These are phyloP conservation scores for Claviceps sorghi DNA, from an alignment of 2,329 filamentous ascomycete species.

Conservation along the genomic window DNA sequence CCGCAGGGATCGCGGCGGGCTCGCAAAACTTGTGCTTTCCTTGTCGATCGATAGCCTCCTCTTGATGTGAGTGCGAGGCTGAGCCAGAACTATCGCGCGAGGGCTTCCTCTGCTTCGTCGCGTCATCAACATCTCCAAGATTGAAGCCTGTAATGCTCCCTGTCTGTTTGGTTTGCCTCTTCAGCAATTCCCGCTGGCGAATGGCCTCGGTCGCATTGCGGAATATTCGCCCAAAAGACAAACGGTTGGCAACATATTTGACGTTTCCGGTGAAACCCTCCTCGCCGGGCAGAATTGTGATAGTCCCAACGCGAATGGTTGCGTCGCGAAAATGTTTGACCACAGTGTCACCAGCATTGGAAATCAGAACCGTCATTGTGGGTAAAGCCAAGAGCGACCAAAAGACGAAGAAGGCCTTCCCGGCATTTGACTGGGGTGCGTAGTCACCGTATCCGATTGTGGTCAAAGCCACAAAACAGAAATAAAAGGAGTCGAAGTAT, in stretches of 20 bases:
- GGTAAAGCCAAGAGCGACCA: slow-evolving; percentile 80
- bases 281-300: slow-evolving; percentile 48
- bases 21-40: slow-evolving; percentile 5
- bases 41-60: slow-evolving; percentile 1
- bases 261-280: slow-evolving; percentile 30
- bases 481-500: slow-evolving; percentile 76
- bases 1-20: neutral
- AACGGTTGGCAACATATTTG: slow-evolving; percentile 25
- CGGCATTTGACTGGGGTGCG: slow-evolving; percentile 60
- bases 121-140: slow-evolving; percentile 1
- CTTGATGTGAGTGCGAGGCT: neutral
- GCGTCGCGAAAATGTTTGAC: slow-evolving; percentile 45
- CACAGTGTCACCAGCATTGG: slow-evolving; percentile 71
- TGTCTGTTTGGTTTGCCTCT: neutral
- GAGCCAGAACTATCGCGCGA: slow-evolving; percentile 1
- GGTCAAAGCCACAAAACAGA: slow-evolving; percentile 67
- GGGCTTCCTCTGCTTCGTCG: neutral
- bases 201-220: slow-evolving; percentile 2
- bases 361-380: slow-evolving; percentile 75
- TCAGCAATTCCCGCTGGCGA: slow-evolving; percentile 2
- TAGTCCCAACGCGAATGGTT: slow-evolving; percentile 40
- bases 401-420: slow-evolving; percentile 80
- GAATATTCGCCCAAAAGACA: slow-evolving; percentile 31
- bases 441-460: slow-evolving; percentile 82
- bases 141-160: slow-evolving; percentile 2